phyloP scores from a whole-genome alignment of 2,329 filamentous ascomycete genomes.

The Dactylellina drechsleri region DNA sequence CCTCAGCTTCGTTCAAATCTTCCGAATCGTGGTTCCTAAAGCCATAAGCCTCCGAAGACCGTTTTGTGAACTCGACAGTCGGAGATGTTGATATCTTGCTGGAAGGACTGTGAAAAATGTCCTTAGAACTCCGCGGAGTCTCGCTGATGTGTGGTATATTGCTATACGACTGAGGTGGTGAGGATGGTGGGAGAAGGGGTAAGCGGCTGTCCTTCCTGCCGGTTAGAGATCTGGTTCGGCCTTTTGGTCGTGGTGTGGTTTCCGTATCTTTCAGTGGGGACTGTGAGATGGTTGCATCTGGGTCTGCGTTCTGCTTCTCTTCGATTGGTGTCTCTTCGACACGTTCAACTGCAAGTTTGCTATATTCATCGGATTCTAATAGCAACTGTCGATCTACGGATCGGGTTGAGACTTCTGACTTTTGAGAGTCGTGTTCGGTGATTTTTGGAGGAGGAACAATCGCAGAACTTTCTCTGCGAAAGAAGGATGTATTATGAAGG shows the following conservation, averaged over 20 bases:
- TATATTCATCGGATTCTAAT: constrained; percentile 38
- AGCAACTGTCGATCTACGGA: constrained; percentile 45
- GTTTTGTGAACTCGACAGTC: constrained; percentile 19
- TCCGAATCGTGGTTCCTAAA: constrained; percentile 1
- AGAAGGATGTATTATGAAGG: constrained; percentile 34
- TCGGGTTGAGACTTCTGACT: constrained; percentile 32
- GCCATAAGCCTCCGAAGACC: constrained; percentile 13
- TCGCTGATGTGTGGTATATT: constrained; percentile 10
- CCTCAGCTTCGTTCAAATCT: constrained; percentile 17
- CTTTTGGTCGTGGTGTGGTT: constrained; percentile 9
- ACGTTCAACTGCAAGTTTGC: constrained; percentile 1
- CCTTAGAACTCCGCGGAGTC: constrained; percentile 19
- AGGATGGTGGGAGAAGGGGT: constrained; percentile 41
- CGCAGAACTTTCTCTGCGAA: constrained; percentile 37
- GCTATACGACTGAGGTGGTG: constrained; percentile 33
- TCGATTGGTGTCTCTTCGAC: constrained; percentile 28
- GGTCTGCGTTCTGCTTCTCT: constrained; percentile 8
- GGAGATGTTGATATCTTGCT: constrained; percentile 37
- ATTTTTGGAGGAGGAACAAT: constrained; percentile 11
- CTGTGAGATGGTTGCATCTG: constrained; percentile 38
- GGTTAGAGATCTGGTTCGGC: neutral
- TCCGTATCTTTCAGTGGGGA: constrained; percentile 14
- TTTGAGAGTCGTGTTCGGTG: constrained; percentile 35
- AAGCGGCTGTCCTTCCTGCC: constrained; percentile 26
- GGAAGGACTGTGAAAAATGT: constrained; percentile 25